Conservation (phyloP, 305 asterid genomes). For the Ajuga reptans region DNA sequence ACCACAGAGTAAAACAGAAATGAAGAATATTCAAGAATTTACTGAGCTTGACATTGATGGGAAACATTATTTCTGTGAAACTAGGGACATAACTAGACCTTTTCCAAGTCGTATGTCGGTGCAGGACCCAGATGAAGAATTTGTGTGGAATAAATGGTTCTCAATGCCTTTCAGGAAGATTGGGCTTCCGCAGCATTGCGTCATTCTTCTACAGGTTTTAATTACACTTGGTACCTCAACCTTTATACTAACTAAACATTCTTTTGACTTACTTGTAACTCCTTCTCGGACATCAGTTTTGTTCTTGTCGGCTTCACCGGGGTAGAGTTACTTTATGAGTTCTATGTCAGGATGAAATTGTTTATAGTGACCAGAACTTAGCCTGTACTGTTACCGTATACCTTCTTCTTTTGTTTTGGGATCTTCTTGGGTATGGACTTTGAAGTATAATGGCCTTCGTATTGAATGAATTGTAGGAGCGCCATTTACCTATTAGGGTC, state of each 20-base stretch:
- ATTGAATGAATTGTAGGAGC: not conserved
- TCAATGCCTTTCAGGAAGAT: conserved; percentile 70
- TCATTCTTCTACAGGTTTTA: conserved; percentile 84
- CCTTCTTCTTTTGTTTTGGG: not conserved
- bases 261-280: conserved; percentile 13
- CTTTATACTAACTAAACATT: conserved; percentile 20
- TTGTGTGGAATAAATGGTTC: conserved; percentile 96
- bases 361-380: not conserved
- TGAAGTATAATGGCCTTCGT: not conserved
- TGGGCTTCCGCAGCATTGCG: conserved; percentile 88
- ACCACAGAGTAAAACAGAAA: conserved; percentile 78
- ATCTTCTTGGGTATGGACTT: conserved; percentile 12
- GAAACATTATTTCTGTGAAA: conserved; percentile 86
- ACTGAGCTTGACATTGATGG: conserved; percentile 93
- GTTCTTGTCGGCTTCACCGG: conserved; percentile 2
- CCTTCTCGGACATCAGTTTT: not conserved
- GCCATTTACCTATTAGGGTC: not conserved
- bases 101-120: conserved; percentile 84
- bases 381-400: not conserved
- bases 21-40: conserved; percentile 75
- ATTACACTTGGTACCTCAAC: conserved; percentile 38
- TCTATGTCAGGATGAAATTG: conserved; percentile 1
- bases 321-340: conserved; percentile 2
- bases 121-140: conserved; percentile 80
- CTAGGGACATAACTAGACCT: conserved; percentile 87